Evolutionary conservation across 805 yeast species (phyloP), one percentile per base, ranked within the genome.

Genomic region (Ogataea siamensis): DNA sequence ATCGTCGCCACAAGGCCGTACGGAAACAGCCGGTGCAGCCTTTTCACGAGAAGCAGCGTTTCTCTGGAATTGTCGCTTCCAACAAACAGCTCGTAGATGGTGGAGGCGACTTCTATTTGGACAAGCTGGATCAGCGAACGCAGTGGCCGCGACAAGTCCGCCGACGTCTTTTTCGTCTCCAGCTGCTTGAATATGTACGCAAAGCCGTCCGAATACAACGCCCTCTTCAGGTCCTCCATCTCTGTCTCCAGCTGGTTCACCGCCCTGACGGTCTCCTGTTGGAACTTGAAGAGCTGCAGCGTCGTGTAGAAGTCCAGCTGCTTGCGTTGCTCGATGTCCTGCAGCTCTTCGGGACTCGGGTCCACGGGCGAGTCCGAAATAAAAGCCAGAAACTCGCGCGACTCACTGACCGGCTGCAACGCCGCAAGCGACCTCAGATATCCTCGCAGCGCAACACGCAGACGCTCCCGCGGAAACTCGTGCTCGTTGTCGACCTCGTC

Each of bases 41-140:
- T 75, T 46, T 78, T 77, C 21, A 84, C 65, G 54, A 87, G 87
- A 9, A 74, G 70, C 50, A 83, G 80, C 50, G 85, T 67, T 50
- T 87, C 96, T 43, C 79, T 76, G 1, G 95, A 80, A 45, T 78
- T 77, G 57, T 91, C 98, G 37, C 77, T 81, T 1, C 91, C 93
- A 16, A 91, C 66, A 50, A 88, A 83, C 25, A 83, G 50, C 47
- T 86, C 87, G 60, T 86, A 89, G 3, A 91, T 63, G 0, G 95
- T 82, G 0, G 95, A 84, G 0, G 97, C 87, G 7, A 87, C 61
- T 56, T 88, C 91, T 8, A 91, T 74, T 44, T 87, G 78, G 43
- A 83, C 75, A 87, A 96, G 83, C 49, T 85, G 87, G 28, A 87
- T 68, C 47, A 89, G 80, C 32, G 85, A 74, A 46, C 71, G 69